Evolutionary conservation across 208 protist genomes (phyloP).

Genomic region (Trypanosoma platydactyli): DNA sequence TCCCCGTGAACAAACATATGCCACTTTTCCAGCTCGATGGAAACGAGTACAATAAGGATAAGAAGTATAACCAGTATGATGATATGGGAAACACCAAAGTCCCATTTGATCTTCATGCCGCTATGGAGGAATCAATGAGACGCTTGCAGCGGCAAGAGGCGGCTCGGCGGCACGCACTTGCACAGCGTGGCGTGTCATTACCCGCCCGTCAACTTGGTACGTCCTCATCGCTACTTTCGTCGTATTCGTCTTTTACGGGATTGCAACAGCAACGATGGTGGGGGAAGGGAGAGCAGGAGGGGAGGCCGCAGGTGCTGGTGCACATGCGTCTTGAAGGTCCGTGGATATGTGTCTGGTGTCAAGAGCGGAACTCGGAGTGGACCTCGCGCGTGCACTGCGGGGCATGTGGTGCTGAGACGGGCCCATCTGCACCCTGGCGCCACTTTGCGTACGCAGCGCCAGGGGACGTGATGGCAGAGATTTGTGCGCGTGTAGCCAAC

Average conservation of each 20-base stretch:
- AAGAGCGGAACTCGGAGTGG: slow-evolving; percentile 69
- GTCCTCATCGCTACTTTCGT: slow-evolving; percentile 14
- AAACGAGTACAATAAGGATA: background rate
- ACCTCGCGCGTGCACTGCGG: slow-evolving; percentile 62
- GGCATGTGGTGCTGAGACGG: slow-evolving; percentile 80
- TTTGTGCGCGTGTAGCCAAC: slow-evolving; percentile 72
- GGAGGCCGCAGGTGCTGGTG: background rate
- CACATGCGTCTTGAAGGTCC: slow-evolving; percentile 41
- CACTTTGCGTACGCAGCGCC: slow-evolving; percentile 56
- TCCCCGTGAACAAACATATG: slow-evolving; percentile 24
- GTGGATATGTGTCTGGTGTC: slow-evolving; percentile 87
- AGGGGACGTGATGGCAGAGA: slow-evolving; percentile 63
- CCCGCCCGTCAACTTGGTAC: slow-evolving; percentile 3
- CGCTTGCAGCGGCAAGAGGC: slow-evolving; percentile 71
- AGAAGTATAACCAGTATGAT: background rate
- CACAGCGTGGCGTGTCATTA: slow-evolving; percentile 47
- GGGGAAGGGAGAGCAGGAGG: slow-evolving; percentile 2
- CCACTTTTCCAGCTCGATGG: slow-evolving; percentile 30
- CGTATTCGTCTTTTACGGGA: background rate
- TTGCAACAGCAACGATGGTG: slow-evolving; percentile 1
- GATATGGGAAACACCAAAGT: background rate
- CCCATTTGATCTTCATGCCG: slow-evolving; percentile 50
- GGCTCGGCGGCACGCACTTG: slow-evolving; percentile 53
- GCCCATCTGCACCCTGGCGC: slow-evolving; percentile 72
- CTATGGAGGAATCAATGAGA: slow-evolving; percentile 67